Base-by-base conservation (phyloP, 2,329 filamentous ascomycete genomes). In the Zalaria sp. region DNA sequence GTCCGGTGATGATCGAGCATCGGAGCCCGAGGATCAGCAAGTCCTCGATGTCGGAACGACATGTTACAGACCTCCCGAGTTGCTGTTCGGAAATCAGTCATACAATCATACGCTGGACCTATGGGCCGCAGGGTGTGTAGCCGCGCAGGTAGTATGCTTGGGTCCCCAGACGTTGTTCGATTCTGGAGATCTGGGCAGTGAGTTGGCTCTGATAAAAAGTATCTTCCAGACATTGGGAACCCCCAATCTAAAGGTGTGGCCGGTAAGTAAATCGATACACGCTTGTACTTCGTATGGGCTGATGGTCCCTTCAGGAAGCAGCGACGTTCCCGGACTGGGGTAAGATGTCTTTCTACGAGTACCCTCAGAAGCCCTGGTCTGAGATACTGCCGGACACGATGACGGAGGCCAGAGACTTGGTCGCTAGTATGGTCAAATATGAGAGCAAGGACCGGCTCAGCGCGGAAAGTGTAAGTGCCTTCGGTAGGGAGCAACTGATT, bases 21-120 rank as follows among this genome's bases (percentile, higher is more conserved):
- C 74, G 9, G 91, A 98, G 57, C 67, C 76, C 1, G 55, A 67
- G 5, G 58, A 75, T 41, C 54, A 69, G 42, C 96, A 96, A 61
- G 82, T 94, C 40, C 80, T 91, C 5, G 93, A 98, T 57, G 83
- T 98, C 26, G 91, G 91, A 31, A 96, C 89, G 1, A 89, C 88
- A 0, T 77, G 83, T 38, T 98, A 98, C 62, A 78, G 93, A 18
- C 75, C 89, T 0, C 91, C 91, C 0, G 93, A 98, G 56, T 74
- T 88, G 1, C 69, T 98, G 5, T 96, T 98, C 57, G 91, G 87
- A 0, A 72, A 88, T 58, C 77, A 72, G 39, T 64, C 68, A 0
- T 98, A 98, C 55, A 74, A 72, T 2, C 59, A 73, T 0, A 69
- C 74, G 5, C 71, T 96, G 3, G 91, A 98, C 59, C 77, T 96